Evolutionary conservation across 345 rosid genomes (phyloP), one percentile per base, ranked within the genome.

Genomic region (Syzygium grande): DNA sequence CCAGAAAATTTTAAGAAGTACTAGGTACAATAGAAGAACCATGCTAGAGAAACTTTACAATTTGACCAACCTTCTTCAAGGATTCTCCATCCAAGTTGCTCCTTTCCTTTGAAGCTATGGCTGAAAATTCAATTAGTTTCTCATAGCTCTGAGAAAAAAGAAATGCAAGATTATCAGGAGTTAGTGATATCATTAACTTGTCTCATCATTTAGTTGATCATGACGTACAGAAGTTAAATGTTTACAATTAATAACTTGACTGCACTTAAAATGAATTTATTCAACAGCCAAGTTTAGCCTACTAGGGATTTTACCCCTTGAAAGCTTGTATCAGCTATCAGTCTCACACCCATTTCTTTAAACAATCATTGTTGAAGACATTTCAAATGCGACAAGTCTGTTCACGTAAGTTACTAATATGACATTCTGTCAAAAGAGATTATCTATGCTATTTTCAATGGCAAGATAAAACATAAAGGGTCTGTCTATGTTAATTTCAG

Each of bases 111-210:
- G 73, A n/a, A 11, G 30, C 30, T 16, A 56, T 43, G 73, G 86
- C 86, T 52, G 89, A 87, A 52, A 16, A 38, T 41, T 63, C 55
- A 52, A 84, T 58, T 1, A 87, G 86, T 63, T 84, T 84, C 49
- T 84, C 87, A 58, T 84, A 51, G 61, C 84, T 84, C 89, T 84
- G 86, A 84, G 87, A 87, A 41, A 52, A 84, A 59, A 85, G 58
- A 84, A 54, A 84, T 52, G 15, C 22, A 84, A 52, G 56, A 52
- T 84, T 84, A 38, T 73, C 83, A 73, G 83, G 49, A 73, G 83
- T 38, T 73, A 73, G 83, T 38, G 43, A 73, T 10, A 34, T 19
- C 83, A 73, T 73, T 11, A 73, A 73, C 49, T 73, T 38, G 14
- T 38, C 83, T 38, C 9, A 5, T 41, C 49, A 73, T 73, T 73